Conservation (phyloP, 2,329 filamentous ascomycete genomes). For the Dactylellina leptospora region DNA sequence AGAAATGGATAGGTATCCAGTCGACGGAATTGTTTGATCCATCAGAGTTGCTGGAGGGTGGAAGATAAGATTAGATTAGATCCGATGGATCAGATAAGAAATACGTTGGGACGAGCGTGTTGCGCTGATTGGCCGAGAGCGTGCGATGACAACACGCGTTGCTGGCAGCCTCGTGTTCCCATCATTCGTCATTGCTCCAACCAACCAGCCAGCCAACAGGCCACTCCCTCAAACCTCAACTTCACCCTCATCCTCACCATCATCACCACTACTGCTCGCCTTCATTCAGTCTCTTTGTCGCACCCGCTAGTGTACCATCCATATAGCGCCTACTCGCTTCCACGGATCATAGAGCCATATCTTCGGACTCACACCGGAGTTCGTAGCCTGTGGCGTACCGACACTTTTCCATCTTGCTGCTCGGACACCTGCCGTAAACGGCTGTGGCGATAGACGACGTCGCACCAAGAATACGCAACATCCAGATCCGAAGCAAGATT, state of each 20-base stretch:
- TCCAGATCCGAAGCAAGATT: too few relatives aligned
- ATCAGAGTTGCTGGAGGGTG: background rate
- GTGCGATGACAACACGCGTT: constrained; percentile 36
- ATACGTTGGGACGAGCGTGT: constrained; percentile 8
- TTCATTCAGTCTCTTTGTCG: background rate
- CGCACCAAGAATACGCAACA: constrained; percentile 10
- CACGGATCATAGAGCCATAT: constrained; percentile 17
- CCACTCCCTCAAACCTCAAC: background rate
- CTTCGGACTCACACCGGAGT: constrained; percentile 30
- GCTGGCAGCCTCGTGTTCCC: constrained; percentile 45
- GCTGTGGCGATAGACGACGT: constrained; percentile 15
- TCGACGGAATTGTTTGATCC: background rate
- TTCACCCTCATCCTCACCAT: constrained; percentile 9
- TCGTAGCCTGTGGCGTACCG: constrained; percentile 17
- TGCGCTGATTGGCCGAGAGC: constrained; percentile 31
- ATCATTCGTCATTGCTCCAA: constrained; percentile 37
- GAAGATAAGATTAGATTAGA: constrained; percentile 15
- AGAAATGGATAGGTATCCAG: background rate
- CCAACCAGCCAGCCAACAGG: constrained; percentile 25
- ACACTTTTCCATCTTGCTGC: background rate
- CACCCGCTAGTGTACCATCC: background rate
- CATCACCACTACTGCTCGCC: background rate
- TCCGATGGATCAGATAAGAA: constrained; percentile 16
- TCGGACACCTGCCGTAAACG: constrained; percentile 35
- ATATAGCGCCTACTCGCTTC: constrained; percentile 21